Base-by-base conservation (phyloP, 495 filamentous ascomycete genomes). In the Jackrogersella multiformis region DNA sequence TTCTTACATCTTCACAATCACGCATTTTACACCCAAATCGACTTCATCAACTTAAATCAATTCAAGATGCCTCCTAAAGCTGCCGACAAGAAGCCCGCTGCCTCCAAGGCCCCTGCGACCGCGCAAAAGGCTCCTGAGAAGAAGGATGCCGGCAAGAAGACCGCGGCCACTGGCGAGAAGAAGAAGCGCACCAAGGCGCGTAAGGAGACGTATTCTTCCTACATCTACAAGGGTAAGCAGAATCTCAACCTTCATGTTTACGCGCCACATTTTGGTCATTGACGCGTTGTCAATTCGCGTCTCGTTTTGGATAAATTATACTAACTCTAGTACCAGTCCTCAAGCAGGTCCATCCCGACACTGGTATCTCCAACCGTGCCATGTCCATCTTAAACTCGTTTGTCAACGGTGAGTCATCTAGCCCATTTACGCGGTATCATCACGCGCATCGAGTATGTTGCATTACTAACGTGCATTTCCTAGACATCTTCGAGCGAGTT, bases 141-240 rank as follows among this genome's bases (percentile, higher is more conserved):
- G 90, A 97, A 98, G 90, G 94, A 97, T 80, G 96, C 94, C 66
- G 94, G 94, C 85, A 99, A 99, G 92, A 99, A 97, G 90, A 97
- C 95, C 39, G 92, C 95, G 35, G 87, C 93, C 36, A 84, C 92
- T 76, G 95, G 94, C 64, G 95, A 98, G 63, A 98, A 99, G 93
- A 99, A 98, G 92, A 99, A 99, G 93, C 92, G 96, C 74, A 96
- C 92, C 87, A 99, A 99, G 94, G 90, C 95, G 72, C 90, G 95
- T 82, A 97, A 97, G 91, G 95, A 99, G 88, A 99, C 95, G 55
- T 99, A 99, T 85, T 96, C 92, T 70, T 95, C 91, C 41, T 99
- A 99, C 89, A 99, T 99, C 86, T 99, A 99, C 90, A 99, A 99
- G 87, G 95, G 95, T 97, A 81, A 81, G 90, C 76, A 58, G 21